Evolutionary conservation across 2,329 filamentous ascomycete species (phyloP), one percentile per base, ranked within the genome.

Genomic region (Neonectria magnoliae): DNA sequence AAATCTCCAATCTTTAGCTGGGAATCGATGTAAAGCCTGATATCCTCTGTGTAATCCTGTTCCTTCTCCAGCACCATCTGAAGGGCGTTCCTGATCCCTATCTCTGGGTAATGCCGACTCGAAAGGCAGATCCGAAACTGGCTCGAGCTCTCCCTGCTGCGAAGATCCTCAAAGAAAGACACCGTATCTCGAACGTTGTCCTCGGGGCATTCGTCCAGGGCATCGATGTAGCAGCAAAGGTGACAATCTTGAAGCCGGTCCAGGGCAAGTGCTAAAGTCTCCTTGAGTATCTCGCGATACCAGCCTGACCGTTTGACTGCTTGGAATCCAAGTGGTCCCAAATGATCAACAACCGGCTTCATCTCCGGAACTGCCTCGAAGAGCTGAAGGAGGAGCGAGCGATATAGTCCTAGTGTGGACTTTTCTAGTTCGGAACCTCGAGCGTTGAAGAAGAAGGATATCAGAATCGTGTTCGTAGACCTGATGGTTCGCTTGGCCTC

Each of bases 401-500:
- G 80, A 67, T 85, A 86, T 68, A 88, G 77, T 4, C 86, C 85
- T 0, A 75, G 16, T 0, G 77, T 77, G 0, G 83, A 80, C 63
- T 78, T 84, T 62, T 87, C 82, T 5, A 84, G 70, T 6, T 71
- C 31, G 0, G 75, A 71, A 0, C 84, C 83, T 56, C 82, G 72
- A 0, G 83, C 83, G 56, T 84, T 82, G 76, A 86, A 86, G 73
- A 85, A 86, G 71, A 84, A 85, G 1, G 78, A 82, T 1, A 83
- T 58, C 1, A 81, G 62, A 1, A 73, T 54, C 0, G 16, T 33
- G 3, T 64, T 36, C 16, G 22, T 9, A 18, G 64, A 16, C 2
- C 20, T 70, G 29, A 56, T 62, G 14, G 14, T 44, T 18, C 64
- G 51, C 31, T 67, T 38, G 5, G 41, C 41, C 22, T 55, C 10